These are phyloP conservation scores for Scytalidium sp. DNA, from an alignment of 2,329 filamentous ascomycete species.

Conservation along the genomic window DNA sequence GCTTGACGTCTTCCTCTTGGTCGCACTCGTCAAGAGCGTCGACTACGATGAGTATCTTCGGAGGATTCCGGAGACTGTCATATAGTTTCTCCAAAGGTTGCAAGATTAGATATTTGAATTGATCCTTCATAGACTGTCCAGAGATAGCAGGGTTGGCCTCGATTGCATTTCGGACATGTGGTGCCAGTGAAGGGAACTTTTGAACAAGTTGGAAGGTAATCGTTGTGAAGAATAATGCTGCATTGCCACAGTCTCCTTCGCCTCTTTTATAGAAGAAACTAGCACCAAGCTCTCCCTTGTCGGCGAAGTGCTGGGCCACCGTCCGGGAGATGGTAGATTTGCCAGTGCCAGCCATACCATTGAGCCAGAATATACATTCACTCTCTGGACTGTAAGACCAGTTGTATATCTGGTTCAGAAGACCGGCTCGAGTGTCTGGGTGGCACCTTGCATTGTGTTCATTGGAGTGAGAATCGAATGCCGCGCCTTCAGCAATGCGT, in stretches of 20 bases:
- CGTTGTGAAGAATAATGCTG: conserved; percentile 36
- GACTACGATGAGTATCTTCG: conserved; percentile 26
- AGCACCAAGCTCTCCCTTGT: conserved; percentile 7
- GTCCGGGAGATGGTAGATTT: conserved; percentile 29
- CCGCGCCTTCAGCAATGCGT: conserved; percentile 17
- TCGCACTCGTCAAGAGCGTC: conserved; percentile 35
- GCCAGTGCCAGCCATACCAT: conserved; percentile 29
- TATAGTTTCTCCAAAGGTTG: conserved; percentile 20
- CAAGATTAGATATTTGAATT: conserved; percentile 38
- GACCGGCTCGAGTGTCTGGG: conserved; percentile 28
- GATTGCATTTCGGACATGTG: conserved; percentile 27
- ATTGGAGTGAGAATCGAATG: conserved; percentile 33
- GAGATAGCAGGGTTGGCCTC: conserved; percentile 26
- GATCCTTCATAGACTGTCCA: conserved; percentile 27
- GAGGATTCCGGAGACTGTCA: background rate
- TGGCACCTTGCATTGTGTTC: conserved; percentile 31
- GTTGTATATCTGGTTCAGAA: conserved; percentile 26
- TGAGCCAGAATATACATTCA: conserved; percentile 34
- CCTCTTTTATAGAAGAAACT: conserved; percentile 14
- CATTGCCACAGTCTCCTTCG: conserved; percentile 31
- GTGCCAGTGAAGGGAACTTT: conserved; percentile 24
- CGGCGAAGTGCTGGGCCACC: conserved; percentile 6
- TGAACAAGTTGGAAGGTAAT: conserved; percentile 32
- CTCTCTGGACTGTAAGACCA: conserved; percentile 31
- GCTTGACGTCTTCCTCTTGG: conserved; percentile 24